Conservation (phyloP, 2,329 filamentous ascomycete genomes). For the Phialocephala sp. region DNA sequence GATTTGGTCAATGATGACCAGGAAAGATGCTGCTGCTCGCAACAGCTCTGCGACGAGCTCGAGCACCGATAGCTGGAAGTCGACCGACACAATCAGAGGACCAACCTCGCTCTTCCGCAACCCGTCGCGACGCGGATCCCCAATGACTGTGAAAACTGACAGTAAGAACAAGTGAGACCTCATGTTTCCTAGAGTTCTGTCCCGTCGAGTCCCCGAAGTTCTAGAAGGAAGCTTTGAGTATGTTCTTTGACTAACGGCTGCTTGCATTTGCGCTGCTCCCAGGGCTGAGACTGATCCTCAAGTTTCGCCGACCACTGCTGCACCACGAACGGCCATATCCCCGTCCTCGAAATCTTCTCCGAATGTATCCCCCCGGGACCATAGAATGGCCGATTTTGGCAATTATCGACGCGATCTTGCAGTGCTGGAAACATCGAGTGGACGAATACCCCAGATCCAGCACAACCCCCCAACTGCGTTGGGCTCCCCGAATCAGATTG, state of each 20-base stretch:
- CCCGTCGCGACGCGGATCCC: conserved; percentile 41
- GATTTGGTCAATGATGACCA: conserved; percentile 61
- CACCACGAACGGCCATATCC: conserved; percentile 35
- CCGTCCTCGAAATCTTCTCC: conserved; percentile 35
- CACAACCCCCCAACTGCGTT: conserved; percentile 61
- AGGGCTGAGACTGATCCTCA: conserved; percentile 43
- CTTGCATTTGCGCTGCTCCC: conserved; percentile 39
- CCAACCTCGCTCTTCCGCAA: conserved; percentile 43
- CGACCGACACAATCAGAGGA: conserved; percentile 64
- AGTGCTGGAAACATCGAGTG: conserved; percentile 67
- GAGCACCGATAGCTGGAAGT: conserved; percentile 70
- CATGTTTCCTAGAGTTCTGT: conserved; percentile 27
- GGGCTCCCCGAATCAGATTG: conserved; percentile 53
- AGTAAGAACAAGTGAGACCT: conserved; percentile 49
- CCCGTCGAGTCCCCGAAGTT: conserved; percentile 21
- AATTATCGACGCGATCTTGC: conserved; percentile 76
- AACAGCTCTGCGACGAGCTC: conserved; percentile 69
- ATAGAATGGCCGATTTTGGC: conserved; percentile 57
- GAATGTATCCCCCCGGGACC: conserved; percentile 44
- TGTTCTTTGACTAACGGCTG: conserved; percentile 44
- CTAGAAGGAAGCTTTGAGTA: conserved; percentile 34
- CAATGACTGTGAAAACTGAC: conserved; percentile 61
- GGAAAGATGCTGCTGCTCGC: conserved; percentile 65
- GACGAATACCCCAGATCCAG: conserved; percentile 63
- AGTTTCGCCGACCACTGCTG: conserved; percentile 42